Base-by-base conservation (phyloP, 1,139 yeast species). In the Saccharomyces hybrid region DNA sequence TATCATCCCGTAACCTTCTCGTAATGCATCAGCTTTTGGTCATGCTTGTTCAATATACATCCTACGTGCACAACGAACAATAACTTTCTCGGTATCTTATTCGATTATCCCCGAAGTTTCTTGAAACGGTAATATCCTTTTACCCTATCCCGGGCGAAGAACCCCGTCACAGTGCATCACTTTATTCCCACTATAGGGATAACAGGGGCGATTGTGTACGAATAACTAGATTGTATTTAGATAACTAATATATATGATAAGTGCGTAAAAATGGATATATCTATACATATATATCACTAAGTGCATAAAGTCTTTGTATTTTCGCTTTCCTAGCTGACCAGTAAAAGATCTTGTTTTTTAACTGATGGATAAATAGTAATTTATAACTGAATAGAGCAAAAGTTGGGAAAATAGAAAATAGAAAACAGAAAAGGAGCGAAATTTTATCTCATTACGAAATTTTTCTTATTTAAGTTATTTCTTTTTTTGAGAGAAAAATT, bases 401-500 rank as follows among this genome's bases (percentile, higher is more conserved):
- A 16, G 32, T 14, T 38, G 23, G 44, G 16, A 20, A 20, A 38
- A 38, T 38, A 11, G n/a, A 38, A 20, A 38, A 38, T 8, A 20
- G 44, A 38, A 20, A 38, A 38, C 7, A 20, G 44, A 20, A 38
- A 11, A 38, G n/a, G 44, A 38, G 5, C 6, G n/a, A 20, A 9
- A 16, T 16, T 38, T 9, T 38, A 38, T 38, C n/a, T 38, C 44
- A 38, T 38, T 16, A 38, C 5, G 44, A 16, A 38, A 9, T 38
- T 16, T 38, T 38, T 16, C 44, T 38, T 26, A 16, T 9, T 16
- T 20, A 7, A 16, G n/a, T 20, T 34, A 51, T 51, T 61, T 59
- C 52, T 53, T 54, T 13, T 29, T 47, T 14, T 55, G 53, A 31
- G 46, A 25, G 44, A 61, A 53, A 48, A 59, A 61, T 66, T 73